Base-by-base conservation (phyloP, 257 asterid species). In the Penstemon barbatus region DNA sequence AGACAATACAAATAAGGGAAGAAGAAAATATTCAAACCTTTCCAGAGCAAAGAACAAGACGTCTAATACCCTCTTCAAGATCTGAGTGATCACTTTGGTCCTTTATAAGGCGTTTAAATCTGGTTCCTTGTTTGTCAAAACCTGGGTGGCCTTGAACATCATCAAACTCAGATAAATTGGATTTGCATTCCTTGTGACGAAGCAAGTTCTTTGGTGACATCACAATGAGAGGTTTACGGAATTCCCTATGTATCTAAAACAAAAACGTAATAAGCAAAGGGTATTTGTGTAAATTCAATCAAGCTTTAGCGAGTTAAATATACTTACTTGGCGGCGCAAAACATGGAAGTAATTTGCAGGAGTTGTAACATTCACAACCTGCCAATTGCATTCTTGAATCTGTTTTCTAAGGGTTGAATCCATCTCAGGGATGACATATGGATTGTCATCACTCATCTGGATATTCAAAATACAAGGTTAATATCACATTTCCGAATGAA, bases 301-400 rank as follows among this genome's bases (percentile, higher is more conserved):
- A 19, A 45, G 57, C 61, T 58, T 53, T 69, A 63, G 7, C n/a
- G 4, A 52, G 69, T 64, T 19, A 52, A 66, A 38, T 68, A 40
- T 61, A 74, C 91, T 85, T 79, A 91, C 99, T 68, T 94, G 97
- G 78, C 99, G 97, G 36, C 99, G 85, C 81, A 94, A 91, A 41
- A 94, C 96, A 53, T 91, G 97, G 93, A 94, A 91, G 80, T 94
- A 94, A 81, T 94, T 91, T 72, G 99, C 97, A 55, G 97, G 99
- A 36, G 99, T 94, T 7, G 99, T 94, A 12, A 87, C 95, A 83
- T 94, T 94, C 72, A 94, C 99, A 82, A 94, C 97, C 78, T 94
- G 99, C 96, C 94, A 87, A 77, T 94, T 94, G 86, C 97, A 88
- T 67, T 94, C 93, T 80, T 91, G 99, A 71, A 94, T 94, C 78